These are phyloP conservation scores for Vigna unguiculata DNA, from an alignment of 306 rosid species.

Conservation along the genomic window DNA sequence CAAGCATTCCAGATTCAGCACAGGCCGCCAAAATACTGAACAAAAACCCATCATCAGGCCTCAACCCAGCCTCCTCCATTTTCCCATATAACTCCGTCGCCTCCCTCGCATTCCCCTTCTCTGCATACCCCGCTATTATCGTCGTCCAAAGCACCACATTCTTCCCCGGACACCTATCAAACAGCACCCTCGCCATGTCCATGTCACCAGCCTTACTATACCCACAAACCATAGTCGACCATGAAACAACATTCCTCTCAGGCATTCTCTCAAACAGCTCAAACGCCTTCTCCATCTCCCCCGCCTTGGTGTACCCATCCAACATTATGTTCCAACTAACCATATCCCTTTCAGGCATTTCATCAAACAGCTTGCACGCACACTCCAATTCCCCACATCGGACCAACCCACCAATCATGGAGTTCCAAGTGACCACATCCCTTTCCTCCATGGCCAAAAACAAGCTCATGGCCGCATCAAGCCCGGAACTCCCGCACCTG, in stretches of 20 bases:
- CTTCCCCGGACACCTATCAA: slow-evolving; percentile 72
- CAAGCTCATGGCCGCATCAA: slow-evolving; percentile 57
- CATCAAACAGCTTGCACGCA: slow-evolving; percentile 68
- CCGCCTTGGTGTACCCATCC: slow-evolving; percentile 71
- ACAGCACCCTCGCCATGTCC: slow-evolving; percentile 80
- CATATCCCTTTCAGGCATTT: slow-evolving; percentile 75
- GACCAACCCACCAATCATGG: slow-evolving; percentile 68
- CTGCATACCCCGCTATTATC: slow-evolving; percentile 82
- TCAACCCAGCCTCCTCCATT: slow-evolving; percentile 72
- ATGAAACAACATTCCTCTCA: slow-evolving; percentile 73
- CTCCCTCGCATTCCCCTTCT: slow-evolving; percentile 67
- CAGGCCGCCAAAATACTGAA: slow-evolving; percentile 75
- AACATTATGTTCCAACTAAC: slow-evolving; percentile 90
- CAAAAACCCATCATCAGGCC: slow-evolving; percentile 65
- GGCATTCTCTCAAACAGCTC: slow-evolving; percentile 74
- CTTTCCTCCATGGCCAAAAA: slow-evolving; percentile 60
- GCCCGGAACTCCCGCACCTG: slow-evolving; percentile 67
- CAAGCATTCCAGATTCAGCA: slow-evolving; percentile 76
- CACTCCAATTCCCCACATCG: slow-evolving; percentile 55
- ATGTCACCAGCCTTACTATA: slow-evolving; percentile 71
- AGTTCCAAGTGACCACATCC: slow-evolving; percentile 77
- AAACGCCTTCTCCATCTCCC: slow-evolving; percentile 70
- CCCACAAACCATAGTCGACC: slow-evolving; percentile 79
- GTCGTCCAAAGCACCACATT: slow-evolving; percentile 83
- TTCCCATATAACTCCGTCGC: slow-evolving; percentile 61